Conservation (phyloP, 495 filamentous ascomycete genomes). For the Hypoxylon cercidicola region DNA sequence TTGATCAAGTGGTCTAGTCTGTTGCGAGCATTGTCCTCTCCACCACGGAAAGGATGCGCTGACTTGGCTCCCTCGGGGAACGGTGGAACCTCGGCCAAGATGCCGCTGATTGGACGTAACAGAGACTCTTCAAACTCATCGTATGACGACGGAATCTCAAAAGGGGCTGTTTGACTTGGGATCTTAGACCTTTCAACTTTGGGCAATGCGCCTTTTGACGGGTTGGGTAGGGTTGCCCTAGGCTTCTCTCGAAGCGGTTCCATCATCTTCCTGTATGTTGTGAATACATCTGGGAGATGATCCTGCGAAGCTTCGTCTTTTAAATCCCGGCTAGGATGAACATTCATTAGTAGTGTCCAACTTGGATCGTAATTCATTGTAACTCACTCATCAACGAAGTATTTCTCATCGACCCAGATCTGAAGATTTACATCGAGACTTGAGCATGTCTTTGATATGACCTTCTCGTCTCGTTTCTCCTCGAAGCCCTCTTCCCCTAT, state of each 20-base stretch:
- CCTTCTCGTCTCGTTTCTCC: slow-evolving; percentile 69
- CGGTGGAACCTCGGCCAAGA: slow-evolving; percentile 50
- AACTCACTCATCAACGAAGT: slow-evolving; percentile 76
- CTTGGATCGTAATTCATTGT: not conserved
- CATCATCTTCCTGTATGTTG: slow-evolving; percentile 70
- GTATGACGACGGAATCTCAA: slow-evolving; percentile 65
- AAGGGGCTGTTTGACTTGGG: slow-evolving; percentile 66
- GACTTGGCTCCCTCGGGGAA: slow-evolving; percentile 60
- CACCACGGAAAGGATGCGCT: slow-evolving; percentile 74
- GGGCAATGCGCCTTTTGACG: slow-evolving; percentile 57
- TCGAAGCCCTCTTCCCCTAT: slow-evolving; percentile 71
- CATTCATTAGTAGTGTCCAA: slow-evolving; percentile 1
- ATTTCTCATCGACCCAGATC: slow-evolving; percentile 75
- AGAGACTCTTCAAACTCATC: slow-evolving; percentile 62
- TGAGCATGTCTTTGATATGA: slow-evolving; percentile 59
- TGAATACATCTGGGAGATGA: slow-evolving; percentile 75
- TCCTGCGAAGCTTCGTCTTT: slow-evolving; percentile 58
- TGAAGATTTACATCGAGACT: slow-evolving; percentile 63
- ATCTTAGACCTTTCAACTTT: slow-evolving; percentile 57
- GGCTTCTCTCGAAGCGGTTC: slow-evolving; percentile 72
- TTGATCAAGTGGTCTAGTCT: slow-evolving; percentile 68
- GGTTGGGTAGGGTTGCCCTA: slow-evolving; percentile 57
- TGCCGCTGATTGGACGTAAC: slow-evolving; percentile 58
- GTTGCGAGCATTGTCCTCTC: slow-evolving; percentile 63
- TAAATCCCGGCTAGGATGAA: slow-evolving; percentile 63